Evolutionary conservation across 2,329 filamentous ascomycete genomes (phyloP), one percentile per base, ranked within the genome.

Genomic region (Diaporthe ampelina): DNA sequence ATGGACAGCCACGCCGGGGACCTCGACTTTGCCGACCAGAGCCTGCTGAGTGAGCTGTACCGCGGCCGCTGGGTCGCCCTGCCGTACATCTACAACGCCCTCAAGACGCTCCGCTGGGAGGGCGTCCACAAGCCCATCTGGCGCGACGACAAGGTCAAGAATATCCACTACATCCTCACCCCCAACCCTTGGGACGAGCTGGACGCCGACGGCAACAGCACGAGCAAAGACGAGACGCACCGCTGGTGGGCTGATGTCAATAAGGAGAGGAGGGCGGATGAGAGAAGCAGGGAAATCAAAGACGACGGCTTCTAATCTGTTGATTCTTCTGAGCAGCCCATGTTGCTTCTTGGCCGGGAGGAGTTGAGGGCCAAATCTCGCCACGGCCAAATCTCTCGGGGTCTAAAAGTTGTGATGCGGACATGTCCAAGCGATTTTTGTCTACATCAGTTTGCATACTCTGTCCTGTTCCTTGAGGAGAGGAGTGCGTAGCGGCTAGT

Each of bases 101-200:
- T 92, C 76, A 91, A 92, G 86, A 91, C 90, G 21, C 75, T 92
- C 83, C 82, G 88, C 21, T 86, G 86, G 83, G 78, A 83, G 21
- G 85, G 83, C 17, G 89, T 91, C 40, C 90, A 92, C 78, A 81
- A 82, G 37, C 79, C 82, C 73, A 89, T 92, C 73, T 92, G 90
- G 90, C 81, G 84, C 15, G 90, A 92, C 77, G 87, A 87, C 24
- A 79, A 82, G 54, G 88, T 92, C 67, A 91, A 90, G 84, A 91
- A 91, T 77, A 81, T 92, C 8, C 90, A 92, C 79, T 91, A 90
- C 75, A 91, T 92, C 59, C 80, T 92, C 29, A 86, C 84, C 50
- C 90, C 90, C 0, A 92, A 92, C 82, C 90, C 90, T 3, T 92
- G 90, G 90, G 85, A 90, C 57, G 86, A 90, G 81, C 76, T 87